Evolutionary conservation across 2,329 filamentous ascomycete genomes (phyloP), one percentile per base, ranked within the genome.

Genomic region (Xylariales sp.): DNA sequence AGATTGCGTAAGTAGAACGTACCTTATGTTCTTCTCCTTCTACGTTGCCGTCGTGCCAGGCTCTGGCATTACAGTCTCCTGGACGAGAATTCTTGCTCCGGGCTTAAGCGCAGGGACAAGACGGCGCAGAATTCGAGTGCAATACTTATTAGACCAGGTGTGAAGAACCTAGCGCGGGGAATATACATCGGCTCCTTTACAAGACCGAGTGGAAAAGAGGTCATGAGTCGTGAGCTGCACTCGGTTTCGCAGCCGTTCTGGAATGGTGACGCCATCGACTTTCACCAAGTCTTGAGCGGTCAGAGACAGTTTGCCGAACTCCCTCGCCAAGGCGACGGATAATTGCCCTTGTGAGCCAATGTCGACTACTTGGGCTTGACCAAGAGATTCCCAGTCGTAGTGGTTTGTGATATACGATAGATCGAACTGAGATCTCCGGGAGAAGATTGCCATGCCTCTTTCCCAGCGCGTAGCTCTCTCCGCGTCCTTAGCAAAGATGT

Each of bases 111-210:
- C 77, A 0, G 81, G 80, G 0, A 80, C 71, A 23, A 82, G 72
- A 0, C 76, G 77, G 52, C 75, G 75, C 18, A 78, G 72, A 9
- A 82, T 80, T 3, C 69, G 68, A 12, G 75, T 62, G 1, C 71
- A 71, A 55, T 79, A 75, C 28, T 76, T 75, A 41, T 84, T 80
- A 0, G 81, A 76, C 81, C 82, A 84, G 74, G 83, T 81, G 70
- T 85, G 83, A 7, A 85, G 72, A 50, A 84, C 81, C 72, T 77
- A 76, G 28, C 82, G 81, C 66, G 84, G 75, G 55, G 83, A 73
- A 71, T 81, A 84, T 50, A 82, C 75, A 45, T 80, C 79, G 1
- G 79, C 83, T 6, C 34, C 34, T 5, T 67, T 49, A 10, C 68
- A 52, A 0, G 59, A 43, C 55, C 75, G 74, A n/a, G 69, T 52